Conservation (phyloP, 176 grass and related monocot species). For the Bromus sterilis region DNA sequence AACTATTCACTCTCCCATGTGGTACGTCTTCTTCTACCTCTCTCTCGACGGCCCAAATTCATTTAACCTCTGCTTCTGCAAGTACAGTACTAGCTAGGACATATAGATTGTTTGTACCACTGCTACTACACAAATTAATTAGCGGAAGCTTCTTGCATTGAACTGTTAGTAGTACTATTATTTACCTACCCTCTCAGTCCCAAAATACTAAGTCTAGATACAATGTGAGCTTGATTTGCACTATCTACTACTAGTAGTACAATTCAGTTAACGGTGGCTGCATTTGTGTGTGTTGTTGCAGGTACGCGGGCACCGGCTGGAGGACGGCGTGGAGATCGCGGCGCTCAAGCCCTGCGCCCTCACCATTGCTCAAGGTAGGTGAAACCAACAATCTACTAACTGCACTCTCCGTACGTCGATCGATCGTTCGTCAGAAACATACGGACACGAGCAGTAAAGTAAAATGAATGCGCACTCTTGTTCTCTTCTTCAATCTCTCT, state of each 20-base stretch:
- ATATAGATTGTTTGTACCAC: not conserved
- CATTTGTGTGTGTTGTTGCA: slow-evolving; percentile 9
- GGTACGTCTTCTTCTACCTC: too few species aligned
- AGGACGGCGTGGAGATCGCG: slow-evolving; percentile 74
- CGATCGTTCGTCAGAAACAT: not conserved
- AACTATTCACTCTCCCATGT: slow-evolving; percentile 85
- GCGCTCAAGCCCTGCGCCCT: slow-evolving; percentile 70
- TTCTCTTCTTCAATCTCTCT: too few species aligned
- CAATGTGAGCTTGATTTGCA: not conserved
- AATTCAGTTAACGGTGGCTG: not conserved
- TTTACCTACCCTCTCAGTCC: not conserved
- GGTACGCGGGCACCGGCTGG: slow-evolving; percentile 61
- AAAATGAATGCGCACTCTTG: not conserved
- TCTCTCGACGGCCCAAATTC: not conserved
- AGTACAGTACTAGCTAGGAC: not conserved
- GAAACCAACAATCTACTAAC: not conserved
- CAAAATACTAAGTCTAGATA: too few species aligned
- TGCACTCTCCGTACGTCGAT: not conserved
- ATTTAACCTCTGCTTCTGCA: not conserved
- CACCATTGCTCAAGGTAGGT: slow-evolving; percentile 68
- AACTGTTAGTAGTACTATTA: not conserved
- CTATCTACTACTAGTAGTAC: not conserved
- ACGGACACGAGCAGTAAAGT: not conserved
- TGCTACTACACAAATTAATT: not conserved
- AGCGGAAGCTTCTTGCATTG: not conserved